Percentiles rank a stretch among this genome's conserved stretches.
These are phyloP conservation scores for Candida silvatica DNA, from an alignment of 805 yeast species.

Conservation along the genomic window DNA sequence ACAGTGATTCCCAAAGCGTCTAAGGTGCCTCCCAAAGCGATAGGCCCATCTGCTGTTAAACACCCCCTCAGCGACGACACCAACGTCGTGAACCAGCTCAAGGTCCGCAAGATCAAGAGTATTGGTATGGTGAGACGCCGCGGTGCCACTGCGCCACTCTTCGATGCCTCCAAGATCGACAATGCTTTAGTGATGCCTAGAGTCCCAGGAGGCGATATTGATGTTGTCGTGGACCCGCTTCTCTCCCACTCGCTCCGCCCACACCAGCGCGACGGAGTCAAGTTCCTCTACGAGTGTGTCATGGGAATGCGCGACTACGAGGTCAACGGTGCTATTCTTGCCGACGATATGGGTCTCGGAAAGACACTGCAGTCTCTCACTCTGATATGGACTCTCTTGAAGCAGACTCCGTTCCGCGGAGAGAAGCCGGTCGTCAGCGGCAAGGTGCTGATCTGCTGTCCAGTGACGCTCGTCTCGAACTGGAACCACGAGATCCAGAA, in stretches of 20 bases:
- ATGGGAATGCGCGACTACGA: constrained; percentile 52
- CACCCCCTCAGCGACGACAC: neutral
- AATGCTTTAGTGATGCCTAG: constrained; percentile 6
- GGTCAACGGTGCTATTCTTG: constrained; percentile 70
- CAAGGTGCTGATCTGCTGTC: constrained; percentile 77
- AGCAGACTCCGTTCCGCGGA: constrained; percentile 45
- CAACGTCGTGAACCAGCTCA: neutral
- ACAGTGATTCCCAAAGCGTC: too few relatives aligned
- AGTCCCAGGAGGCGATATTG: constrained; percentile 7
- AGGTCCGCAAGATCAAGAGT: neutral
- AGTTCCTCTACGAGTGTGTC: constrained; percentile 73
- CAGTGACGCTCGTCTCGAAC: constrained; percentile 79
- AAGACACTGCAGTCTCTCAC: constrained; percentile 83
- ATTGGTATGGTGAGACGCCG: too few relatives aligned
- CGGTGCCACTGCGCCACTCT: too few relatives aligned
- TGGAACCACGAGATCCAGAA: constrained; percentile 86
- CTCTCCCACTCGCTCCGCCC: constrained; percentile 52
- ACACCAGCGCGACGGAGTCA: constrained; percentile 82
- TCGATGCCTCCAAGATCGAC: constrained; percentile 4
- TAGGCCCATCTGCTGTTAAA: neutral
- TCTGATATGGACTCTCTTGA: constrained; percentile 73
- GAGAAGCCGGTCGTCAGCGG: constrained; percentile 29
- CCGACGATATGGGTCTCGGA: constrained; percentile 98
- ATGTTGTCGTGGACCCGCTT: constrained; percentile 53
- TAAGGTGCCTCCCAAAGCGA: too few relatives aligned